These are phyloP conservation scores for Rhododendron ovatum DNA, from an alignment of 148 eudicot genomes.

Conservation along the genomic window DNA sequence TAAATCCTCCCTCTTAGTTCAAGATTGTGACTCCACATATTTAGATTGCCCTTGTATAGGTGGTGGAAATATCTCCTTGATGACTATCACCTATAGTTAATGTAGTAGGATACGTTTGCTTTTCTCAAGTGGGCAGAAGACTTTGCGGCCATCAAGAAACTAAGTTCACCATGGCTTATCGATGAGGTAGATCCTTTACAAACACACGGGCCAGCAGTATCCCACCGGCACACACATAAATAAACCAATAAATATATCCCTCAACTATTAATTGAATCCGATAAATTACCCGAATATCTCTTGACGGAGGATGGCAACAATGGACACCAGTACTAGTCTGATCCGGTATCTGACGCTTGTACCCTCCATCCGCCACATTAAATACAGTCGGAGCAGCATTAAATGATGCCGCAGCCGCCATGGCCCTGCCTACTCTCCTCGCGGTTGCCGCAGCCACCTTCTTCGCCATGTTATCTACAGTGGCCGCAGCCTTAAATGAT, in stretches of 20 bases:
- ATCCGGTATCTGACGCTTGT: slow-evolving; percentile 57
- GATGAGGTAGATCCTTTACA: not conserved
- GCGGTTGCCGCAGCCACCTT: slow-evolving; percentile 52
- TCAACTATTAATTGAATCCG: not conserved
- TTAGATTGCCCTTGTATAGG: not conserved
- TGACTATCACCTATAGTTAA: not conserved
- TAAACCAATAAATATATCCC: not conserved
- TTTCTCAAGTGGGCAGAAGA: not conserved
- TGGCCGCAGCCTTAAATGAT: not conserved
- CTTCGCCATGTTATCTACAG: not conserved
- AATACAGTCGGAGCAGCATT: slow-evolving; percentile 34
- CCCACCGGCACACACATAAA: too few relatives aligned
- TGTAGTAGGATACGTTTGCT: not conserved
- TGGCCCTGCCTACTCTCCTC: slow-evolving; percentile 71
- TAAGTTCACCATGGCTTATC: not conserved
- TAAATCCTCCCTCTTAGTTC: not conserved
- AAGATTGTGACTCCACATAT: not conserved
- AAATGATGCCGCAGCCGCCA: slow-evolving; percentile 36
- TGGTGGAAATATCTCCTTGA: not conserved
- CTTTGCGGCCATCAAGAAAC: not conserved
- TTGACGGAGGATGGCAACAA: slow-evolving; percentile 80
- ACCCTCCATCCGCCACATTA: slow-evolving; percentile 42
- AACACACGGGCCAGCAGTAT: not conserved
- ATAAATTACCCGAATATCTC: slow-evolving; percentile 73
- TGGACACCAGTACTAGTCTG: slow-evolving; percentile 85